Evolutionary conservation across 2,329 filamentous ascomycete species (phyloP), one percentile per base, ranked within the genome.

Genomic region (Botrytis sinoallii): DNA sequence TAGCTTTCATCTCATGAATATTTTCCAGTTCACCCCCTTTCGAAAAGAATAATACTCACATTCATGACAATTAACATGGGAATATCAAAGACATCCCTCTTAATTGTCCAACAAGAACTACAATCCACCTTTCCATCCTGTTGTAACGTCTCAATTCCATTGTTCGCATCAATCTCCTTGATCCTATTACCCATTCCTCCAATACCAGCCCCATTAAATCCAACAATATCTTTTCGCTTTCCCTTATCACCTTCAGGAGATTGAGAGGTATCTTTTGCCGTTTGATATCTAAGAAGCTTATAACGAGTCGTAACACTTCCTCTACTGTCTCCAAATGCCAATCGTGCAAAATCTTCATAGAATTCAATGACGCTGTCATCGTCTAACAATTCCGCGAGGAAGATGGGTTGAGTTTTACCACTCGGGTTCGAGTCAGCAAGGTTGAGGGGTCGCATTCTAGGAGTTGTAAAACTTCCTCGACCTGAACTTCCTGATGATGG

Each of bases 21-120:
- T 46, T 22, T 7, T 7, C n/a, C 29, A 16, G 9, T 25, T 69
- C 32, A 0, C n/a, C 61, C 32, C 46, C 71, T 78, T 68, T 79
- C 78, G 55, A 61, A 44, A 42, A 55, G 59, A 44, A n/a, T 61
- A 32, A 71, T 14, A 91, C 95, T 91, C 83, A 98, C 96, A 85
- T 98, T 98, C 86, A 98, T 95, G 80, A 98, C 93, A 83, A 98
- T 97, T 85, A 98, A 87, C 94, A 98, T 97, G 35, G 96, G 96
- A 83, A 98, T 97, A 84, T 98, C 95, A 84, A 98, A 98, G 59
- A 96, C 93, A 83, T 99, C 96, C 76, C 95, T 88, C 85, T 97
- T 97, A 76, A 98, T 95, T 76, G 93, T 95, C 95, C 95, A 98
- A 85, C 93, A 97, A 84, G 97, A 97, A 79, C 93, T 94, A 85